Percentiles rank a stretch among this genome's conserved stretches.
These are phyloP conservation scores for Passalora sequoiae DNA, from an alignment of 2,329 filamentous ascomycete genomes.

Conservation along the genomic window DNA sequence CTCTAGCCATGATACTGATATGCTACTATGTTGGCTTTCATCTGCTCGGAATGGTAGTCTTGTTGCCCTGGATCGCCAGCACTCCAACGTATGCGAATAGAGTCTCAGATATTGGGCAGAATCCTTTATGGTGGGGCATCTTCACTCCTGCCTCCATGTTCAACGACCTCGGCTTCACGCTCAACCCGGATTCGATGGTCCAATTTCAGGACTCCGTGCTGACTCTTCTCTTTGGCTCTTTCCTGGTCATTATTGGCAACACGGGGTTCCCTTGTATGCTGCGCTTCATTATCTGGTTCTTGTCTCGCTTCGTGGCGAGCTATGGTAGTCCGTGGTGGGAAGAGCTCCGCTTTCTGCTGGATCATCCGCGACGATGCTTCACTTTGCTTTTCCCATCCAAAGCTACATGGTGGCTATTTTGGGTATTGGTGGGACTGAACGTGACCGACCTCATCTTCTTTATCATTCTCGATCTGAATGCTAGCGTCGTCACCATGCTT, in stretches of 20 bases:
- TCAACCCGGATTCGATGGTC: slow-evolving; percentile 90
- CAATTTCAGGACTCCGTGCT: slow-evolving; percentile 76
- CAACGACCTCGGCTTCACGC: slow-evolving; percentile 88
- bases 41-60: slow-evolving; percentile 64
- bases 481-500: slow-evolving; percentile 61
- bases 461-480: slow-evolving; percentile 80
- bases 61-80: slow-evolving; percentile 75
- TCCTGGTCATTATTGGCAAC: slow-evolving; percentile 90
- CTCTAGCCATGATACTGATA: slow-evolving; percentile 70
- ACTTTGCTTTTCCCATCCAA: slow-evolving; percentile 85
- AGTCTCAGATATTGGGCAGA: slow-evolving; percentile 60
- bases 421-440: slow-evolving; percentile 76
- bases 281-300: slow-evolving; percentile 82
- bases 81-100: slow-evolving; percentile 54
- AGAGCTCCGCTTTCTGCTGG: slow-evolving; percentile 81
- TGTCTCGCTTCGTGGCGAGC: slow-evolving; percentile 61
- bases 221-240: slow-evolving; percentile 70
- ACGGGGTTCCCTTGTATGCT: slow-evolving; percentile 94
- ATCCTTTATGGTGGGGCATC: slow-evolving; percentile 80
- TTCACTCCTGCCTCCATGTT: slow-evolving; percentile 86
- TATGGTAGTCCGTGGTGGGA: slow-evolving; percentile 71
- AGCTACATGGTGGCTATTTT: slow-evolving; percentile 95
- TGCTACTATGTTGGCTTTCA: slow-evolving; percentile 81
- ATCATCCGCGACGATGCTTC: slow-evolving; percentile 93
- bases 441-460: slow-evolving; percentile 83